These are phyloP conservation scores for Metschnikowia corniflorae DNA, from an alignment of 805 yeast species.

Conservation along the genomic window DNA sequence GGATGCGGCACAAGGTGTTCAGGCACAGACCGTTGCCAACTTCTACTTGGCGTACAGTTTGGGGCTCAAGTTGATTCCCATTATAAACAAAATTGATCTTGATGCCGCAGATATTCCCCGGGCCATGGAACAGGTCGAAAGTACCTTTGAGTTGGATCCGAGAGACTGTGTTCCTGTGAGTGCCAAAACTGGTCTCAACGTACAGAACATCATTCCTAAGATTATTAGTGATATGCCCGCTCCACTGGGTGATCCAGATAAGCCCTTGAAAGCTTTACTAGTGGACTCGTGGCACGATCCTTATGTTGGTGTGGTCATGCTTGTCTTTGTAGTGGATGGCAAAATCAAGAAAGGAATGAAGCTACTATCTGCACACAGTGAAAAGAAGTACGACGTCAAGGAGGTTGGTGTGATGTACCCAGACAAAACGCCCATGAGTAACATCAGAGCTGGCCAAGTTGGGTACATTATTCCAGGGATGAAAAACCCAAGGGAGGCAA, in stretches of 20 bases:
- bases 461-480: constrained; percentile 95
- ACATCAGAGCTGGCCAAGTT: constrained; percentile 83
- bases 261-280: constrained; percentile 67
- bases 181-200: constrained; percentile 87
- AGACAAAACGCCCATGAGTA: constrained; percentile 63
- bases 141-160: constrained; percentile 73
- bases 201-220: constrained; percentile 73
- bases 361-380: constrained; percentile 73
- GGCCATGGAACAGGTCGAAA: constrained; percentile 81
- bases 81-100: constrained; percentile 87
- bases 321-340: constrained; percentile 86
- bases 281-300: constrained; percentile 99
- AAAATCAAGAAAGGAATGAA: constrained; percentile 67
- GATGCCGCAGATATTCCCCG: constrained; percentile 80
- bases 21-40: constrained; percentile 98
- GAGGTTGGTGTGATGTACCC: constrained; percentile 97
- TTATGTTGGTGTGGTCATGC: constrained; percentile 83
- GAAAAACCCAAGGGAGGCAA: constrained; percentile 81
- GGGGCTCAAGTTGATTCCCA: constrained; percentile 79
- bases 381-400: constrained; percentile 75
- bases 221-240: constrained; percentile 78
- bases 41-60: constrained; percentile 85
- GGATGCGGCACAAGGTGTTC: constrained; percentile 95
- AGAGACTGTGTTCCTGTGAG: constrained; percentile 80
- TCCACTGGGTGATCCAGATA: constrained; percentile 54